Base-by-base conservation (phyloP, 2,329 filamentous ascomycete species). In the Aureobasidium sp. region DNA sequence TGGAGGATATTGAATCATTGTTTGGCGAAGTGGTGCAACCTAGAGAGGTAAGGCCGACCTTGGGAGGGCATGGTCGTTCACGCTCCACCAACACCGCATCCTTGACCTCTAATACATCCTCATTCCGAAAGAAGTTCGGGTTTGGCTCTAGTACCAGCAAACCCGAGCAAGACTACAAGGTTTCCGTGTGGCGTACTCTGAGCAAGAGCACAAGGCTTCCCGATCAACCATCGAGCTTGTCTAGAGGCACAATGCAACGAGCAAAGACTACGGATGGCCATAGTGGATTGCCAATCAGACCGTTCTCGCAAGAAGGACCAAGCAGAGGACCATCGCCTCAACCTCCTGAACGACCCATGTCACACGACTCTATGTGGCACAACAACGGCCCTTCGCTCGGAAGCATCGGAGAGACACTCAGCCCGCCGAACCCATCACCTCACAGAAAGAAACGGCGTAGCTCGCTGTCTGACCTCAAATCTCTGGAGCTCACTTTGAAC, bases 1-100 rank as follows among this genome's bases (percentile, higher is more conserved):
- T 97, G 0, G 90, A 96, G 65, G 92, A 96, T 70, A 91, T 89
- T 65, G 90, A 96, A 61, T 84, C 86, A 34, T 86, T 97, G n/a
- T 96, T 96, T 68, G 89, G 91, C 58, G 86, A 89, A 66, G 75
- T 76, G 5, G 64, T 62, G 16, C 59, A 59, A n/a, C 53, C 57
- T 27, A 58, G 59, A 37, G 62, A 62, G 8, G 34, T 48, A n/a
- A 42, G 57, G 3, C 62, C 63, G 34, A 48, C 55, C 2, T 30
- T 58, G 29, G 57, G 54, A 30, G 41, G 62, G 13, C 72, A 74
- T 64, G 81, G 81, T 59, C 82, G 84, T 54, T 79, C 81, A 49
- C 75, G 79, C 50, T 86, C 86, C 65, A 82, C 84, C 8, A 83
- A 87, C 47, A 84, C 84, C 2, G 89, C 88, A 9, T 96, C 91